Evolutionary conservation across 1,284 basidiomycete species (phyloP).

Genomic region (Malassezia equina): DNA sequence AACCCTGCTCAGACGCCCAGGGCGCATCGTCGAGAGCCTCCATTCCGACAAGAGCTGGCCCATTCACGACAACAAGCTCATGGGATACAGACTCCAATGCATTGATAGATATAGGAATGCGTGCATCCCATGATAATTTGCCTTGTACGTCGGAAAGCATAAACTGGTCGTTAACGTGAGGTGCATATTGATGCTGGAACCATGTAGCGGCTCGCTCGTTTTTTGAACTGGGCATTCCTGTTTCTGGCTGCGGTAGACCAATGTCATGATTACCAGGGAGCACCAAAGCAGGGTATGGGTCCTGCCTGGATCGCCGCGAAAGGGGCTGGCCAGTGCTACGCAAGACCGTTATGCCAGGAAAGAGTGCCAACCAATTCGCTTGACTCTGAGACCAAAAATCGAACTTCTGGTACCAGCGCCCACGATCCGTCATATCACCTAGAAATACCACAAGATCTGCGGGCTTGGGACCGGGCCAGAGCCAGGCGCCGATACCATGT

Average conservation of each 20-base stretch:
- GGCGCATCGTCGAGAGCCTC: conserved; percentile 16
- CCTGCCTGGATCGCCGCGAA: not conserved
- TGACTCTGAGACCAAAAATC: not conserved
- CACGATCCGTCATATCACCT: conserved; percentile 11
- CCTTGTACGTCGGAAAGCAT: conserved; percentile 18
- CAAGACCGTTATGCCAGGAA: not conserved
- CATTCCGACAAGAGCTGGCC: conserved; percentile 35
- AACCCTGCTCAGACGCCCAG: not conserved
- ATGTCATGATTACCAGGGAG: conserved; percentile 35
- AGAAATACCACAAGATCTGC: conserved; percentile 12
- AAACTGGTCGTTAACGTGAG: conserved; percentile 17
- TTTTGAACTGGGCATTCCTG: not conserved
- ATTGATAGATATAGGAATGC: conserved; percentile 21
- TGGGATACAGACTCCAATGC: conserved; percentile 9
- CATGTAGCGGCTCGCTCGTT: conserved; percentile 8
- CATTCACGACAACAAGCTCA: conserved; percentile 31
- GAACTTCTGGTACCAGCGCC: conserved; percentile 1
- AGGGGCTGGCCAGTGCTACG: not conserved
- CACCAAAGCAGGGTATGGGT: not conserved
- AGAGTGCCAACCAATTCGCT: not conserved
- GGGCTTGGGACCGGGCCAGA: not conserved
- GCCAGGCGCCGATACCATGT: conserved; percentile 5
- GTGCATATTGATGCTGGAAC: conserved; percentile 18
- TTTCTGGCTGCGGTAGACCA: conserved; percentile 19
- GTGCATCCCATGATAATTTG: conserved; percentile 22